phyloP scores from a whole-genome alignment of 352 stramenopile genomes.

The Phytophthora gonapodyides region DNA sequence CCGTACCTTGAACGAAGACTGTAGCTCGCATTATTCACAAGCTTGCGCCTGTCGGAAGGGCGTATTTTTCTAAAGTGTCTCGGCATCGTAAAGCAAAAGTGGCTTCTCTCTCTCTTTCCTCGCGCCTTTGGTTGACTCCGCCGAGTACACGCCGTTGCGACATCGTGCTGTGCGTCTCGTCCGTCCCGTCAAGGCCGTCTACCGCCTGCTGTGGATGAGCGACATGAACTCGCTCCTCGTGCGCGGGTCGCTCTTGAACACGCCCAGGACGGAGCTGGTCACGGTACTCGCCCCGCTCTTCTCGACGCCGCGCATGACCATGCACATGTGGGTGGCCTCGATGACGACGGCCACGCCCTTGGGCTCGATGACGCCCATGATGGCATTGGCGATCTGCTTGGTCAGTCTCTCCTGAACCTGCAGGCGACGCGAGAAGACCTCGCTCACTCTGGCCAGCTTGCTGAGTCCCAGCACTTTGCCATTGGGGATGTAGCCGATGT shows the following conservation, averaged over 20 bases:
- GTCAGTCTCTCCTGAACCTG: slow-evolving; percentile 99
- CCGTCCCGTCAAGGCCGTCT: slow-evolving; percentile 7
- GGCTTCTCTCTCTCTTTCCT: slow-evolving; percentile 10
- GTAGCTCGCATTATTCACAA: slow-evolving; percentile 30
- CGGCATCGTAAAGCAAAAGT: slow-evolving; percentile 49
- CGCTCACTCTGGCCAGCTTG: slow-evolving; percentile 98
- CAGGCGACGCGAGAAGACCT: slow-evolving; percentile 96
- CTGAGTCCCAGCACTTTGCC: slow-evolving; percentile 97
- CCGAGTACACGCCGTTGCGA: slow-evolving; percentile 47
- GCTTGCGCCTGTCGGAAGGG: slow-evolving; percentile 41
- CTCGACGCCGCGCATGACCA: slow-evolving; percentile 99
- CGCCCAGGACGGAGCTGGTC: slow-evolving; percentile 96
- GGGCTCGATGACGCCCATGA: slow-evolving; percentile 97
- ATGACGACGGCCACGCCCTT: slow-evolving; percentile 99
- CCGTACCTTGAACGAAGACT: not conserved
- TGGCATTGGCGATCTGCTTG: slow-evolving; percentile 98
- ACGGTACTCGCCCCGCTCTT: slow-evolving; percentile 97
- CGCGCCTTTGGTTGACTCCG: slow-evolving; percentile 41
- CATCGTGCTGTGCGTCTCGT: too few species aligned
- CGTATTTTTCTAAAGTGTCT: slow-evolving; percentile 41
- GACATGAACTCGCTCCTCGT: slow-evolving; percentile 90
- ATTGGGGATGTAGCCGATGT: slow-evolving; percentile 95
- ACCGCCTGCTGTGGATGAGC: slow-evolving; percentile 82
- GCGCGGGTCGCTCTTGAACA: slow-evolving; percentile 95
- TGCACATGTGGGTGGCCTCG: slow-evolving; percentile 99